Conservation (phyloP, 2,329 filamentous ascomycete species). For the Triangularia verruculosa region DNA sequence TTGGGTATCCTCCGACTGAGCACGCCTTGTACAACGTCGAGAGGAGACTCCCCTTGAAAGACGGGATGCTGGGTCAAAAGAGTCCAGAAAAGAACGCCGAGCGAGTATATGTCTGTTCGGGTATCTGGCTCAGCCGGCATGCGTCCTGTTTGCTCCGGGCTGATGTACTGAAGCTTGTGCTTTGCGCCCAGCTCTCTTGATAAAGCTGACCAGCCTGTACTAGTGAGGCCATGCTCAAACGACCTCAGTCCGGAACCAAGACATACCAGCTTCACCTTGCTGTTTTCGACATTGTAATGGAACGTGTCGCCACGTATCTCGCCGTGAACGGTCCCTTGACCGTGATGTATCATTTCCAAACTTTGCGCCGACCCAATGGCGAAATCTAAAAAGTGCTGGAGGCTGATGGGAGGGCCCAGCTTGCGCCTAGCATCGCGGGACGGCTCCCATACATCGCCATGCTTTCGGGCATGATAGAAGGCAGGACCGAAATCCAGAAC, state of each 20-base stretch:
- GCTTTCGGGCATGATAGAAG: constrained; percentile 57
- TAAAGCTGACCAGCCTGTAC: constrained; percentile 79
- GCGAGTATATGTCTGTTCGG: constrained; percentile 88
- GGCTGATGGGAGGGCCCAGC: constrained; percentile 59
- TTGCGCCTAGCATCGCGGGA: constrained; percentile 39
- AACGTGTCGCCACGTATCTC: constrained; percentile 90
- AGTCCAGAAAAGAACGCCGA: constrained; percentile 87
- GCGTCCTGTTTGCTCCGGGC: constrained; percentile 89
- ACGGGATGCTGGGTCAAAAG: constrained; percentile 76
- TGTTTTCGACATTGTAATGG: constrained; percentile 72
- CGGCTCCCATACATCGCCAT: constrained; percentile 49
- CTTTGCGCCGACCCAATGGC: constrained; percentile 85
- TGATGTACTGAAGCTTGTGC: constrained; percentile 87
- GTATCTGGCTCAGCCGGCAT: constrained; percentile 90
- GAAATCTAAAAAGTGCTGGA: constrained; percentile 82
- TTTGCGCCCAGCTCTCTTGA: constrained; percentile 82
- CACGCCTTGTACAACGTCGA: constrained; percentile 90
- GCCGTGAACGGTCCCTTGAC: constrained; percentile 80
- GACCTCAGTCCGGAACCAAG: constrained; percentile 84
- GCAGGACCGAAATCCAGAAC: constrained; percentile 76
- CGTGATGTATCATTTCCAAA: constrained; percentile 86
- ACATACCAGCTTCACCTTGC: constrained; percentile 73
- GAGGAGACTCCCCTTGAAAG: constrained; percentile 74
- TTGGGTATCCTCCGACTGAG: constrained; percentile 74
- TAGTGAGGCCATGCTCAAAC: constrained; percentile 85